Evolutionary conservation across 371 early-diverging fungal species (phyloP).

Genomic region (Rhizopus arrhizus): DNA sequence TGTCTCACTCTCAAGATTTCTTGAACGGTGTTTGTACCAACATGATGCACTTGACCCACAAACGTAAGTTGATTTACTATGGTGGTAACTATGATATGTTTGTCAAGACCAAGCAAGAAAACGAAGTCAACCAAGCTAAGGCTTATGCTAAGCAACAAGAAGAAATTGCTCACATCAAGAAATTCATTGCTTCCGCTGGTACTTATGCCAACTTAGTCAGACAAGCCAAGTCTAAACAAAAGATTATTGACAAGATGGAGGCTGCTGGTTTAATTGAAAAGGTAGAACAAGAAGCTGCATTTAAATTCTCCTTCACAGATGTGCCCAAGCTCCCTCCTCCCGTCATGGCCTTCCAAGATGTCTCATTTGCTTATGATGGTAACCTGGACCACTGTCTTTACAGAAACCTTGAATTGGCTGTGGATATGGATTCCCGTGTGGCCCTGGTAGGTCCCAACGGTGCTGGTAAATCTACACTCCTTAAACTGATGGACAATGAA

Average conservation of each 20-base stretch:
- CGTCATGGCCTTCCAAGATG: conserved; percentile 91
- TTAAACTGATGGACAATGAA: conserved; percentile 91
- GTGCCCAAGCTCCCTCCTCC: conserved; percentile 95
- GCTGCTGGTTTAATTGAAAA: conserved; percentile 96
- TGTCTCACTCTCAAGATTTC: conserved; percentile 99
- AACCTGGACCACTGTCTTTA: conserved; percentile 81
- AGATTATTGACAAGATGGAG: conserved; percentile 99
- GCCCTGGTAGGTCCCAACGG: conserved; percentile 92
- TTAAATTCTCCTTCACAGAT: conserved; percentile 89
- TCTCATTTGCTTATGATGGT: conserved; percentile 91
- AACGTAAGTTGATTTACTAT: conserved; percentile 91
- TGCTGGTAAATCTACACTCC: conserved; percentile 91
- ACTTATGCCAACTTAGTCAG: conserved; percentile 98
- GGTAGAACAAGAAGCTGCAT: conserved; percentile 72
- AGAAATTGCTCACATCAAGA: conserved; percentile 98
- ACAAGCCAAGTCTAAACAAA: conserved; percentile 98
- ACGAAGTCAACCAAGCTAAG: conserved; percentile 96
- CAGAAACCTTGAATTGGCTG: conserved; percentile 86
- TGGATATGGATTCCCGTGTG: conserved; percentile 96
- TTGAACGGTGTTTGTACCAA: conserved; percentile 96
- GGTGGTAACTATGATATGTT: conserved; percentile 98
- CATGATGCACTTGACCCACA: conserved; percentile 87
- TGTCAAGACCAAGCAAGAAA: conserved; percentile 91
- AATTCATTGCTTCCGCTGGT: conserved; percentile 98
- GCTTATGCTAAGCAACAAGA: conserved; percentile 97